Percentiles rank a stretch among this genome's conserved stretches.
These are phyloP conservation scores for Vitis amurensis DNA, from an alignment of 164 flowering plant genomes.

Conservation along the genomic window DNA sequence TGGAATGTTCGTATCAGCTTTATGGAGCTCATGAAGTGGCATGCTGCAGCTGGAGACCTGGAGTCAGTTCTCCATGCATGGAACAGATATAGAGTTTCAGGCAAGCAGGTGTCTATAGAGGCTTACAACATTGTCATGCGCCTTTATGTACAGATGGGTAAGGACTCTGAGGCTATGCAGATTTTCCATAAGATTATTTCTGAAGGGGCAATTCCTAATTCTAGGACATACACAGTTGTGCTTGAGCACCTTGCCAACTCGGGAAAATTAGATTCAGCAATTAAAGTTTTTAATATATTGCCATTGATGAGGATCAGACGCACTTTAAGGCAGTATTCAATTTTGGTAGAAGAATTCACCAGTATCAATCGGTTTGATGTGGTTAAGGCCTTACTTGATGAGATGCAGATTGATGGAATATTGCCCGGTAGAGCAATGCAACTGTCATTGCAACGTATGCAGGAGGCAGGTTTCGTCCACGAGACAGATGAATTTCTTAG, in stretches of 20 bases:
- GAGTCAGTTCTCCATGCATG: constrained; percentile 49
- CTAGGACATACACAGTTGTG: constrained; percentile 71
- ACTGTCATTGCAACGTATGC: constrained; percentile 44
- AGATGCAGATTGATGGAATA: constrained; percentile 75
- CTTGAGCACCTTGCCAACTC: constrained; percentile 63
- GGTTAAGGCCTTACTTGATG: constrained; percentile 52
- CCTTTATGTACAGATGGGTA: constrained; percentile 46
- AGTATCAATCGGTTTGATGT: constrained; percentile 38
- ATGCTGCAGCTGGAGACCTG: constrained; percentile 56
- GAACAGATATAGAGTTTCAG: constrained; percentile 43
- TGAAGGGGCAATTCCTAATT: constrained; percentile 79
- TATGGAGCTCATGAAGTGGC: constrained; percentile 75
- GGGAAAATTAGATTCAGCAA: constrained; percentile 55
- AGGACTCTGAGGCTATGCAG: constrained; percentile 55
- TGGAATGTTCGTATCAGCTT: constrained; percentile 43
- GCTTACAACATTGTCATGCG: constrained; percentile 73
- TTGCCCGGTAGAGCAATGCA: constrained; percentile 63
- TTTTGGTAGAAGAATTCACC: constrained; percentile 52
- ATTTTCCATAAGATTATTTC: constrained; percentile 49
- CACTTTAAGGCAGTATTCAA: constrained; percentile 58
- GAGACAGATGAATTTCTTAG: constrained; percentile 48
- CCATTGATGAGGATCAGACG: constrained; percentile 79
- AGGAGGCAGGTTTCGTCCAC: constrained; percentile 53
- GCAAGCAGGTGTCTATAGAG: constrained; percentile 56
- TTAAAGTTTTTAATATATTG: constrained; percentile 60